Base-by-base conservation (phyloP, 768 basidiomycete genomes). In the Lactarius sanguifluus region DNA sequence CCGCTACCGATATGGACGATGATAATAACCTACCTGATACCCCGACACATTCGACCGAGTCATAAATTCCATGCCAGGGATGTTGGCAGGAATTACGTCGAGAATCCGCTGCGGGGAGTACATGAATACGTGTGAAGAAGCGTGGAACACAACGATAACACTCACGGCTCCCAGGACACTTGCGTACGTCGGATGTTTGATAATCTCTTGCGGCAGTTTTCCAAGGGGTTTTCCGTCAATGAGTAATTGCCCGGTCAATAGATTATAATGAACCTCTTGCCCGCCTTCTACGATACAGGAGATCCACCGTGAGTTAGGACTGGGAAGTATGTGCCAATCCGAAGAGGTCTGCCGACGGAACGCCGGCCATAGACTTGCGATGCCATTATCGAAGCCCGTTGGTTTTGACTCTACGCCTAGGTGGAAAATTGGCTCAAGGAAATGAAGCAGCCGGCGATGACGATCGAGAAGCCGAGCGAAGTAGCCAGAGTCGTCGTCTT, bases 231-330 rank as follows among this genome's bases (percentile, higher is more conserved):
- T 65, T 18, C 57, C 59, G 52, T 5, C 40, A n/a, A 65, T 30
- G 25, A 60, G 52, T 8, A 65, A 30, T 20, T 59, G 38, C 5
- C 64, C 64, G 15, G 47, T 55, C 10, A 65, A 28, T 8, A 60
- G 25, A 41, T 65, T 41, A 10, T 41, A 65, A 3, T 59, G 64
- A 8, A 65, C 50, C 9, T 55, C 34, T n/a, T 65, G 59, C 20
- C 57, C 59, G 5, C 52, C 59, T 25, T n/a, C 38, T 16, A 40
- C n/a, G 18, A 36, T 23, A 59, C 63, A 61, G 5, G 18, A 36
- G 7, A 64, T 55, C 67, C 67, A 68, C 7, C 58, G 66, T 20
- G 61, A 52, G 38, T 67, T 64, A 8, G 50, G 47, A 7, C 25
- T 18, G 7, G 63, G 63, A 41, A 59, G 58, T 23, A 9, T 13